Evolutionary conservation across 148 eudicot species (phyloP), one percentile per base, ranked within the genome.

Genomic region (Selenicereus undatus): DNA sequence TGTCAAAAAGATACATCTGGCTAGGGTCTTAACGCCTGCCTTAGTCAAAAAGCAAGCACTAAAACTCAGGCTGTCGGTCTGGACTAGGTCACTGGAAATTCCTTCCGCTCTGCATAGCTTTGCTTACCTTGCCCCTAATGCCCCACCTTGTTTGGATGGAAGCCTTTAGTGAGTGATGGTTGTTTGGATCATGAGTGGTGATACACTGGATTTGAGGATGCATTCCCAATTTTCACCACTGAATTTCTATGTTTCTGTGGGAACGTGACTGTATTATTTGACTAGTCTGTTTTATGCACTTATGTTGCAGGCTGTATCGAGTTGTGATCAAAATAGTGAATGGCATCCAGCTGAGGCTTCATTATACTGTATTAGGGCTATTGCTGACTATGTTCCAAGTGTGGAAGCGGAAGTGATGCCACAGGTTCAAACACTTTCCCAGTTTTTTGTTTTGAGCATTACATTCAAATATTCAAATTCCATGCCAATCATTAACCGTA

Each of bases 301-400:
- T 66, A 26, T 64, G 13, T 69, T 30, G 83, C 88, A 97, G 99
- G 97, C 90, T 82, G 83, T 88, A 52, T 74, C 87, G 58, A 88
- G 90, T 83, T 82, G 85, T 62, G 86, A 82, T 82, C 88, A 90
- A 79, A 80, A 58, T 58, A 78, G 80, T 76, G 89, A 89, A 75
- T 97, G 99, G 98, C 92, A 87, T 82, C 90, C 94, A 35, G 95
- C 91, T 73, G 99, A 97, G 90, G 99, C 98, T 82, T 93, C 95
- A 74, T 83, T 97, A 76, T 97, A 97, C 86, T 92, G 99, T 83
- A 94, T 97, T 36, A 84, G 94, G 81, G 98, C 99, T 10, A 89
- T 97, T 87, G 90, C 99, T 71, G 99, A 94, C 77, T 88, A 84
- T 83, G 97, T 97, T 76, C 87, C 98, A 32, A 81, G 62, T 77